Evolutionary conservation across 257 asterid species (phyloP).

Genomic region (Solanum tacnaense): DNA sequence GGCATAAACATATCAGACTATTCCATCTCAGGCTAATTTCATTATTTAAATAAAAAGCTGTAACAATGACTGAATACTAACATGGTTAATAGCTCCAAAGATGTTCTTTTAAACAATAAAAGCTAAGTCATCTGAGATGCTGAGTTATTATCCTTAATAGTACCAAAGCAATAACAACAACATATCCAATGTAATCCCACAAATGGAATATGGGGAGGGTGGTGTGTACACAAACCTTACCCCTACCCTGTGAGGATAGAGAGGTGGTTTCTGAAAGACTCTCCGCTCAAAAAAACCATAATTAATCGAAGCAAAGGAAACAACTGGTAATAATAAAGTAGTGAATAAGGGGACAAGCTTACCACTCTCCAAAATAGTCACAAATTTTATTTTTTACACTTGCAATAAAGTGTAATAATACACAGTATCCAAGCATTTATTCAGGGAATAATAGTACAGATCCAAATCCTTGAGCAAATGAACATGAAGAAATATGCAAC

Average conservation of each 20-base stretch:
- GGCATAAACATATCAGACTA: neutral
- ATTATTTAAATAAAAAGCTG: neutral
- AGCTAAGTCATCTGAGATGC: neutral
- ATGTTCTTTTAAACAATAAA: neutral
- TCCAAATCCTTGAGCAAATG: neutral
- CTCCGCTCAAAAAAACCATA: too few relatives aligned
- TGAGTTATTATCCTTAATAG: neutral
- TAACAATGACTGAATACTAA: neutral
- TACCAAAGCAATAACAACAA: neutral
- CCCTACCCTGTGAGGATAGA: neutral
- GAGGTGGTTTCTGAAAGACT: neutral
- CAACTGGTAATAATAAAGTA: neutral
- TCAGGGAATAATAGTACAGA: neutral
- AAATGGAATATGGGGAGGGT: neutral
- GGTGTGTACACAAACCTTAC: neutral
- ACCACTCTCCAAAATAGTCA: neutral
- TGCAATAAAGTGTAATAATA: neutral
- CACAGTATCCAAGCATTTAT: neutral
- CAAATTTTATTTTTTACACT: neutral
- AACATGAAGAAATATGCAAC: neutral
- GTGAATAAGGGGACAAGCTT: neutral
- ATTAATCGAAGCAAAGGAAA: neutral
- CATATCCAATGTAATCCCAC: neutral
- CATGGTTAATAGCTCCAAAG: neutral
- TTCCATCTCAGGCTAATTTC: neutral